Evolutionary conservation across 805 yeast genomes (phyloP), one percentile per base, ranked within the genome.

Genomic region (Pichia kluyveri): DNA sequence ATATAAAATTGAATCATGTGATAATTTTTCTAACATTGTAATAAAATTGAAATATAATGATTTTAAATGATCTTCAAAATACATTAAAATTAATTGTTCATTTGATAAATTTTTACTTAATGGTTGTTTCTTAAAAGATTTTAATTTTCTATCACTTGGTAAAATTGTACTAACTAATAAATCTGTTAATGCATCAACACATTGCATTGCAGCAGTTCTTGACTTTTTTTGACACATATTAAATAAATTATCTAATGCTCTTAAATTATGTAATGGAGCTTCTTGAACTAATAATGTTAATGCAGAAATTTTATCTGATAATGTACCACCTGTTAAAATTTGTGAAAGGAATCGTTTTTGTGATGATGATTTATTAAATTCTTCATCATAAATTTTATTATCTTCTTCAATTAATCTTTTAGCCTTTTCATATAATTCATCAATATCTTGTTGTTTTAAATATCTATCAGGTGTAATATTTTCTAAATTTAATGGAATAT

Each of bases 221-320:
- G 95, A 83, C 69, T 93, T 93, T 70, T 91, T 89, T 56, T 81
- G 83, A 66, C 96, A 87, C 69, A 83, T 86, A 6, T 79, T 75
- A 52, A 86, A 62, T 53, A 93, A 68, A 38, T 83, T 83, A 54
- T 87, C 96, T 49, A 93, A 71, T 0, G 96, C 87, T 62, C 87
- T 86, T 45, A 82, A 60, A 56, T 91, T 86, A 62, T 93, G 98
- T 47, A 89, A 63, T 8, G 99, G 99, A 3, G 97, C 90, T 69
- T 93, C 98, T 63, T 93, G 98, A 43, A 90, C 78, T 61, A 93
- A 72, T 61, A 93, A 77, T 0, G 99, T 91, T 60, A 93, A 74
- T 0, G 99, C 96, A 43, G 96, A 86, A 47, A 93, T 86, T 69
- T 93, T 89, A 82, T 93, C 99, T 58, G 81, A 83, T 57, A 91